phyloP scores from a whole-genome alignment of 2,329 filamentous ascomycete species.

The Penicillium sumatraense region DNA sequence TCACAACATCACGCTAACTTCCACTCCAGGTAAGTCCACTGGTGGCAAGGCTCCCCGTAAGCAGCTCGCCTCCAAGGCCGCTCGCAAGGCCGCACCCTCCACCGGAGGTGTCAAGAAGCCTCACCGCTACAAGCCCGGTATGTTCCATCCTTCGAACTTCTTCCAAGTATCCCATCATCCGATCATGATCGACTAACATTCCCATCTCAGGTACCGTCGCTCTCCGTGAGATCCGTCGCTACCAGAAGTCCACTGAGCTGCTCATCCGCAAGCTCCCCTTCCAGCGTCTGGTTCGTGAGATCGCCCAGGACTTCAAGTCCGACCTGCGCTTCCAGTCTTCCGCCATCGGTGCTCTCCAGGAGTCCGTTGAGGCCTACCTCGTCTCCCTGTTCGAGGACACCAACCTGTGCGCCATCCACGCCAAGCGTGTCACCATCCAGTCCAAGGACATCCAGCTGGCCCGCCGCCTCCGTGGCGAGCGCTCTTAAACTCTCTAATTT shows the following conservation, averaged over 20 bases:
- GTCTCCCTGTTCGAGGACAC: slow-evolving; percentile 98
- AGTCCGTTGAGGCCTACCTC: slow-evolving; percentile 98
- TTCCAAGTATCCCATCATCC: not conserved
- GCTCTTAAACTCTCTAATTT: slow-evolving; percentile 64
- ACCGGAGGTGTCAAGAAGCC: slow-evolving; percentile 98
- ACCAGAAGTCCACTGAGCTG: slow-evolving; percentile 96
- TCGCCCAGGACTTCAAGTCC: slow-evolving; percentile 93
- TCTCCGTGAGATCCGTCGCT: slow-evolving; percentile 97
- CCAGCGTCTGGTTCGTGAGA: slow-evolving; percentile 96
- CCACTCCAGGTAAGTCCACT: slow-evolving; percentile 68
- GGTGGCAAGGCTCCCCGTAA: slow-evolving; percentile 79
- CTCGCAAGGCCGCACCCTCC: slow-evolving; percentile 95
- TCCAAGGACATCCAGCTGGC: slow-evolving; percentile 95
- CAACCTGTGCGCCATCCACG: slow-evolving; percentile 97
- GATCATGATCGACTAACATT: slow-evolving; percentile 30
- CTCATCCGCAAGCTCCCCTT: slow-evolving; percentile 97
- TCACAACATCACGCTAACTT: slow-evolving; percentile 33
- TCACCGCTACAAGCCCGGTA: slow-evolving; percentile 84
- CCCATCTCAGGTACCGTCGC: slow-evolving; percentile 73
- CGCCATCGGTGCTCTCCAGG: slow-evolving; percentile 94
- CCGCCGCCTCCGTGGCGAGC: slow-evolving; percentile 91
- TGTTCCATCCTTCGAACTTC: slow-evolving; percentile 23
- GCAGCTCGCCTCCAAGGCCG: slow-evolving; percentile 99
- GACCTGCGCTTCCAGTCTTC: slow-evolving; percentile 98
- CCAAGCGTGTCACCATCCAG: slow-evolving; percentile 97